Percentiles rank a stretch among this genome's conserved stretches.
These are phyloP conservation scores for Pelagophyceae sp. DNA, from an alignment of 352 stramenopile species.

Conservation along the genomic window DNA sequence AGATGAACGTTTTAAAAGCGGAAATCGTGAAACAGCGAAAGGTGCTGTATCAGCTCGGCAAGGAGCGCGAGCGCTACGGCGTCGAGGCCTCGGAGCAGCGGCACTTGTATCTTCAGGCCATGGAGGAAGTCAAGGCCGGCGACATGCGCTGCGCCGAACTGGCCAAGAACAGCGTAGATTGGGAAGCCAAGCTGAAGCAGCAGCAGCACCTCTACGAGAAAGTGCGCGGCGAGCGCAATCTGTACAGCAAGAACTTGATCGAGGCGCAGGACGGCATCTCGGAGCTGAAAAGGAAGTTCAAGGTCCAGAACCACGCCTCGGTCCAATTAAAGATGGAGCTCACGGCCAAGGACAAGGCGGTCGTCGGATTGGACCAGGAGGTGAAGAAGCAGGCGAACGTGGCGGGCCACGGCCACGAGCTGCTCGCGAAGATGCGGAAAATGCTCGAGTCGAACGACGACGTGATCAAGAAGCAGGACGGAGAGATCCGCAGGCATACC, in stretches of 20 bases:
- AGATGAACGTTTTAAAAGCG: slow-evolving; percentile 54
- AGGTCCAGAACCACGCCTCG: slow-evolving; percentile 88
- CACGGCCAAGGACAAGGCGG: slow-evolving; percentile 78
- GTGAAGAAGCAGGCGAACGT: slow-evolving; percentile 86
- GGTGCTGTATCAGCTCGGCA: slow-evolving; percentile 77
- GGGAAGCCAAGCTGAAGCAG: slow-evolving; percentile 85
- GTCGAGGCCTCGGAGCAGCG: slow-evolving; percentile 58
- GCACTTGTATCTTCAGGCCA: slow-evolving; percentile 63
- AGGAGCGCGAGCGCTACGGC: slow-evolving; percentile 79
- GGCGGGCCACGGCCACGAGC: slow-evolving; percentile 83
- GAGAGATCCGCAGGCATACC: slow-evolving; percentile 79
- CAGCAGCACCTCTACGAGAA: slow-evolving; percentile 90
- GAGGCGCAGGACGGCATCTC: slow-evolving; percentile 88
- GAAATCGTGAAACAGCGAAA: slow-evolving; percentile 74
- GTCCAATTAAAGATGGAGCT: slow-evolving; percentile 92
- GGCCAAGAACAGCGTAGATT: slow-evolving; percentile 62
- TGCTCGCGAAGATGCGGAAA: slow-evolving; percentile 71
- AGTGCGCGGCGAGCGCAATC: slow-evolving; percentile 81
- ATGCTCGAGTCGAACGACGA: slow-evolving; percentile 75
- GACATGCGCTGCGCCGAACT: slow-evolving; percentile 51
- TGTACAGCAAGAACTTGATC: slow-evolving; percentile 90
- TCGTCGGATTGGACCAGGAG: slow-evolving; percentile 88
- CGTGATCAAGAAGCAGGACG: slow-evolving; percentile 84
- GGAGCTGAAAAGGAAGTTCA: slow-evolving; percentile 92
- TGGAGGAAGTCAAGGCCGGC: slow-evolving; percentile 62